A percentile compares a stretch with the other conserved stretches of the same genome.
Conservation (phyloP, 495 filamentous ascomycete species). For the Astrothelium subdiscretum region DNA sequence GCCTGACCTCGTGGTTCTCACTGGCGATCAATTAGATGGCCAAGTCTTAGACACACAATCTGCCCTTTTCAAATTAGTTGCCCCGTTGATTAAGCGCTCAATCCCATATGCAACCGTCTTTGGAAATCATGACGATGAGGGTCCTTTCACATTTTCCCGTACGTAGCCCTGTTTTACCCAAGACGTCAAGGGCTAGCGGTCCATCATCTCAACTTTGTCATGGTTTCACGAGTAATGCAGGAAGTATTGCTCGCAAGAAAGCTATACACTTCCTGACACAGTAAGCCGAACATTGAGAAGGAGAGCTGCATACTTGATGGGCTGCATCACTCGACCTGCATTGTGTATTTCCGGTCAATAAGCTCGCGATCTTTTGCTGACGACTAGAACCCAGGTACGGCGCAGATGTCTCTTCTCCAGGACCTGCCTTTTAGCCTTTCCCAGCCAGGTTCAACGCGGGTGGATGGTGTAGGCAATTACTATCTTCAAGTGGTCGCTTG, state of each 20-base stretch:
- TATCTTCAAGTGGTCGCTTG: constrained; percentile 76
- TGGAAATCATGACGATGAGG: constrained; percentile 94
- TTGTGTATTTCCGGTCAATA: not conserved
- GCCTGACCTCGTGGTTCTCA: constrained; percentile 78
- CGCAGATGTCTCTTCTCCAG: constrained; percentile 72
- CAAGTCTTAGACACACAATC: constrained; percentile 67
- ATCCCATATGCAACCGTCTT: constrained; percentile 89
- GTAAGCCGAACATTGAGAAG: not conserved
- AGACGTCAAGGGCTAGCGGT: not conserved
- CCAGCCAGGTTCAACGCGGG: constrained; percentile 21
- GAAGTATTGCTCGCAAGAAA: not conserved
- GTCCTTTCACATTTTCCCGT: constrained; percentile 49
- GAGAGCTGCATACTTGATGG: not conserved
- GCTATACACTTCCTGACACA: not conserved
- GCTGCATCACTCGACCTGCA: not conserved
- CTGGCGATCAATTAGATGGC: constrained; percentile 87
- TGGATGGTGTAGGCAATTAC: constrained; percentile 89
- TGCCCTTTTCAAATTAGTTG: constrained; percentile 55
- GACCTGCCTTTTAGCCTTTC: constrained; percentile 79
- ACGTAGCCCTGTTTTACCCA: not conserved
- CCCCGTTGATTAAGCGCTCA: constrained; percentile 68
- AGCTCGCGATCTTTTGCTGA: not conserved
- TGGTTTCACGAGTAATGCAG: not conserved
- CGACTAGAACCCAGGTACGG: constrained; percentile 11
- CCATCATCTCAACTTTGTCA: not conserved